phyloP scores from a whole-genome alignment of 2,329 filamentous ascomycete species.

The Thielaviopsis musarum region DNA sequence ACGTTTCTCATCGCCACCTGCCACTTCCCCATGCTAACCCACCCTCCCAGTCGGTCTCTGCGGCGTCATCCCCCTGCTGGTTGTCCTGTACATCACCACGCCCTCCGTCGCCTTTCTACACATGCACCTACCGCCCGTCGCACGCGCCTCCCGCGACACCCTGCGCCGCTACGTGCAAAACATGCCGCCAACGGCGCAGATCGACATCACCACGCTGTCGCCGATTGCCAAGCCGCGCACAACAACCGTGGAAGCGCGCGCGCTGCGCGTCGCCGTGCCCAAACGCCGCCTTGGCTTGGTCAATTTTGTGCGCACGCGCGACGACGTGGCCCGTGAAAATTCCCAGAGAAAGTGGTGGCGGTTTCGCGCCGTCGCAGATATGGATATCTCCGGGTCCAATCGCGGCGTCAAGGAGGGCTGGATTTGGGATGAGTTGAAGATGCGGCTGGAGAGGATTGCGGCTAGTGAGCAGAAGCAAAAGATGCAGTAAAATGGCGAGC shows the following conservation, averaged over 20 bases:
- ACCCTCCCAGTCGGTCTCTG: slow-evolving; percentile 33
- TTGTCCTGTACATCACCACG: slow-evolving; percentile 45
- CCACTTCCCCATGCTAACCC: background rate
- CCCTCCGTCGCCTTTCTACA: slow-evolving; percentile 61
- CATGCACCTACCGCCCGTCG: slow-evolving; percentile 48
- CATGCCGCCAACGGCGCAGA: slow-evolving; percentile 27
- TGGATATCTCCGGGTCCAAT: slow-evolving; percentile 21
- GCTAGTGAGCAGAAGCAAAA: slow-evolving; percentile 3
- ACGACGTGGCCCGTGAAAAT: slow-evolving; percentile 20
- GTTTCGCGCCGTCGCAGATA: slow-evolving; percentile 23
- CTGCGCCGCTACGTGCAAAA: slow-evolving; percentile 34
- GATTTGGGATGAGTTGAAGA: slow-evolving; percentile 25
- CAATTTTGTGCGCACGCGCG: slow-evolving; percentile 21
- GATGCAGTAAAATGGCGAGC: background rate
- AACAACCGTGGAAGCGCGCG: slow-evolving; percentile 25
- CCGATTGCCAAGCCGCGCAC: slow-evolving; percentile 36
- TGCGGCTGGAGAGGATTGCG: slow-evolving; percentile 16
- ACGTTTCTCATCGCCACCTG: slow-evolving; percentile 15
- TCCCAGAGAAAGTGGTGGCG: slow-evolving; percentile 24
- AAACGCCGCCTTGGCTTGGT: slow-evolving; percentile 23
- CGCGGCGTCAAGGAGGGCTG: slow-evolving; percentile 18
- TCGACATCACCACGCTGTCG: slow-evolving; percentile 40
- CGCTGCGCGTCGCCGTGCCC: slow-evolving; percentile 18
- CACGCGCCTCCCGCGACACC: slow-evolving; percentile 40
- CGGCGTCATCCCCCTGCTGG: slow-evolving; percentile 46